Base-by-base conservation (phyloP, 2,329 filamentous ascomycete genomes). In the Clonostachys solani region DNA sequence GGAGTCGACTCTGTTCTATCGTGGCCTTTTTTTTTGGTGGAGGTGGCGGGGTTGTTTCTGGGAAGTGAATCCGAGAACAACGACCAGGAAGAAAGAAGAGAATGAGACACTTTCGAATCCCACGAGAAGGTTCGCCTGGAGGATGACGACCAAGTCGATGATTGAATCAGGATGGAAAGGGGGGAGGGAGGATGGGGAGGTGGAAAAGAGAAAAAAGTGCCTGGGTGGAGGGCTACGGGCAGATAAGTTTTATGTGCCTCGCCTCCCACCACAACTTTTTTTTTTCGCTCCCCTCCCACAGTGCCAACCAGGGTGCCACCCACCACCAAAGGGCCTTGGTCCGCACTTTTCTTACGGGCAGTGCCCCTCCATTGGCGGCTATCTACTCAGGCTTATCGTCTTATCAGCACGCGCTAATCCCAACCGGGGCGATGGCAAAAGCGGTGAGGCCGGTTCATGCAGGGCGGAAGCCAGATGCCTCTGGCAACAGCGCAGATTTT, bases 1-100 rank as follows among this genome's bases (percentile, higher is more conserved):
- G 67, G 65, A 55, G 60, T 72, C 69, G 69, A 61, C 57, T 68
- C 67, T 73, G 66, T 59, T 66, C 61, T 68, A 66, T 65, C 53
- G 59, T 60, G 63, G 61, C 62, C 56, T 60, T 63, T 56, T 57
- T 59, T 56, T 52, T 59, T 48, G 55, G 53, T 47, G 52, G 54
- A 56, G 57, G 59, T 52, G 54, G 57, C 57, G 57, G 54, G 57
- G 57, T 55, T 62, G 62, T 63, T 61, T 60, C 56, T 52, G 49
- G 52, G 61, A 63, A 60, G 56, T 57, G 56, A 54, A 59, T 48
- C 58, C 64, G 63, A 56, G 59, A 52, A 57, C 23, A 61, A 65
- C 64, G 65, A 46, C 47, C 60, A 53, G 51, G 38, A 45, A 50
- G 48, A 53, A 49, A 55, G 56, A 55, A 50, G 52, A 56, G 53